Percentiles rank a stretch among this genome's conserved stretches.
phyloP scores from a whole-genome alignment of 2,329 filamentous ascomycete species.

The Pseudogymnoascus pannorum region DNA sequence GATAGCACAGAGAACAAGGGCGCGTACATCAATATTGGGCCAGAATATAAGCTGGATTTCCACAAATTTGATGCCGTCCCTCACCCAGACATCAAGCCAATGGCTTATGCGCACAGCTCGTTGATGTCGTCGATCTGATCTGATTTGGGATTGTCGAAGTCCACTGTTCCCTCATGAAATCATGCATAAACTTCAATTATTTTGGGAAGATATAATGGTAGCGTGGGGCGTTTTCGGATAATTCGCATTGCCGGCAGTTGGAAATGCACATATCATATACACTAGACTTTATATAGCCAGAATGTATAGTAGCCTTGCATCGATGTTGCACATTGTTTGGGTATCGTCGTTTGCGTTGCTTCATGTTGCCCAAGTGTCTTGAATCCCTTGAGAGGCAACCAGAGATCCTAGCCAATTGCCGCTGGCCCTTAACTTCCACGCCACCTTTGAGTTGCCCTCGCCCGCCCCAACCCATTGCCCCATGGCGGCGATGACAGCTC shows the following conservation, averaged over 20 bases:
- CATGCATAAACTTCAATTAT: constrained; percentile 4
- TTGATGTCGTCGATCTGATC: constrained; percentile 68
- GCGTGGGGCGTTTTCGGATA: constrained; percentile 7
- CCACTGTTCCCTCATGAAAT: constrained; percentile 7
- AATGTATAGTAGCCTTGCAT: constrained; percentile 8
- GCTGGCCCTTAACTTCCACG: constrained; percentile 45
- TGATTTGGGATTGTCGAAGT: constrained; percentile 26
- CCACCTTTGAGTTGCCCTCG: constrained; percentile 29
- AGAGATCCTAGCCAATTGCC: constrained; percentile 59
- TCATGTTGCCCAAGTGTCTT: neutral
- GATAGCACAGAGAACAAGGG: constrained; percentile 97
- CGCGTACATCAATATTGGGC: constrained; percentile 93
- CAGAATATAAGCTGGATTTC: constrained; percentile 85
- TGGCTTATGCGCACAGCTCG: constrained; percentile 83
- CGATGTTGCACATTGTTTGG: neutral
- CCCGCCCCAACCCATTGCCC: constrained; percentile 53
- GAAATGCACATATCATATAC: constrained; percentile 6
- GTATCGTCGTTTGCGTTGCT: neutral
- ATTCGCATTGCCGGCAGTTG: constrained; percentile 6
- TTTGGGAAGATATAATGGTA: constrained; percentile 8
- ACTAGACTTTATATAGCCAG: constrained; percentile 9
- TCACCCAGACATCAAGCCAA: constrained; percentile 90
- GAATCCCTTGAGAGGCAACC: constrained; percentile 34
- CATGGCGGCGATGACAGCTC: constrained; percentile 54
- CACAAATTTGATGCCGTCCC: constrained; percentile 94